Evolutionary conservation across 768 basidiomycete genomes (phyloP), one percentile per base, ranked within the genome.

Genomic region (Boletus patriciae): DNA sequence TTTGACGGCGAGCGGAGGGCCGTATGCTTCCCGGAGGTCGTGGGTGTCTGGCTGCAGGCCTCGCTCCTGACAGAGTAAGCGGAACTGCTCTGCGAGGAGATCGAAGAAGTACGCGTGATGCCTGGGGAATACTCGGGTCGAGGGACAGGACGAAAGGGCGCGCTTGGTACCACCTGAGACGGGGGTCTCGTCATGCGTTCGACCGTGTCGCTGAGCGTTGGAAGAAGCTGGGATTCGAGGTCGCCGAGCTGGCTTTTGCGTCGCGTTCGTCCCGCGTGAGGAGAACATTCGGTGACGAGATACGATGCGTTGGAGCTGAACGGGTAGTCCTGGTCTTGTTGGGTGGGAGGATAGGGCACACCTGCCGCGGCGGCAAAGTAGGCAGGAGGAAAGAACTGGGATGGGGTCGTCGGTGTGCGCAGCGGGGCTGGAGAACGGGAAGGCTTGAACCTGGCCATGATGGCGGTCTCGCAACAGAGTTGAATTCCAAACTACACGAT

Each of bases 171-270:
- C 13, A 57, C 55, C 52, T 71, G 71, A 40, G 75, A 76, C 1
- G 83, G 81, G 15, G 78, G 73, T 50, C 79, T 75, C 3, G 88
- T 90, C 88, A 90, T 91, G 45, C 83, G 80, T 62, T 86, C 81
- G 37, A 91, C 79, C 0, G 88, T 91, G 54, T 90, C 88, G 41
- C 82, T 78, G 36, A 91, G 74, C 18, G 87, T 85, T 10, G 88
- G 88, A 37, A 90, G 69, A 5, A 90, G 75, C 27, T 87, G 81
- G 0, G 82, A 74, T 59, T 91, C 83, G 5, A 88, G 71, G 50
- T 83, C 83, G 12, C 71, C 75, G 18, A 82, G 70, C 50, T 80
- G 74, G 59, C 79, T 82, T 54, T 62, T 67, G 23, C 74, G 74
- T 36, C 64, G 62, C 5, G 50, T 25, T 31, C 62, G 65, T 45